phyloP scores from a whole-genome alignment of 768 basidiomycete species.

The Boletus rufocinnamomeus region DNA sequence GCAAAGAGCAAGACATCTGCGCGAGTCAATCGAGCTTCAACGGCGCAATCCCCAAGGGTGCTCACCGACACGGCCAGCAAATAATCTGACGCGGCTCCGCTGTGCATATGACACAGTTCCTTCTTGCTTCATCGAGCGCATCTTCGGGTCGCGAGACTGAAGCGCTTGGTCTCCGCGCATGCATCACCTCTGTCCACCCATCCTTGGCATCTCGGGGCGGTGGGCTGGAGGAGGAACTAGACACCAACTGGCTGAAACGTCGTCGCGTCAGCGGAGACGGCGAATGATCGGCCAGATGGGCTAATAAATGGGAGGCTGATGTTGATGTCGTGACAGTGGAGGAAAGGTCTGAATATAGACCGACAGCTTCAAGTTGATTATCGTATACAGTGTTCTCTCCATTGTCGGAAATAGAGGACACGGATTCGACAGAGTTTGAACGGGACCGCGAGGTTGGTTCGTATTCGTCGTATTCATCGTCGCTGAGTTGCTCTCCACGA shows the following conservation, averaged over 20 bases:
- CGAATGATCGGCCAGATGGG: slow-evolving; percentile 50
- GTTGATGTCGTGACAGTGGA: slow-evolving; percentile 33
- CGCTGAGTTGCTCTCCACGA: slow-evolving; percentile 55
- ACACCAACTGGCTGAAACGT: slow-evolving; percentile 44
- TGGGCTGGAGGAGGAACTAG: slow-evolving; percentile 18
- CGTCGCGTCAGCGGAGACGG: slow-evolving; percentile 51
- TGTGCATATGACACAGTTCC: slow-evolving; percentile 71
- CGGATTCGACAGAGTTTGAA: slow-evolving; percentile 22
- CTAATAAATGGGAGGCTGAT: slow-evolving; percentile 50
- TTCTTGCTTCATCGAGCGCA: slow-evolving; percentile 26
- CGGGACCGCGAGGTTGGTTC: slow-evolving; percentile 25
- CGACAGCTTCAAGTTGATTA: slow-evolving; percentile 43
- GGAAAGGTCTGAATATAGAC: slow-evolving; percentile 58
- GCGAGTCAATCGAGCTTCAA: slow-evolving; percentile 1
- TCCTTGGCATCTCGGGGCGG: slow-evolving; percentile 19
- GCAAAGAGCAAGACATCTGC: slow-evolving; percentile 52
- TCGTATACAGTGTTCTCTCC: slow-evolving; percentile 35
- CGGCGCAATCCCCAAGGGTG: background rate
- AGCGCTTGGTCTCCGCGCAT: slow-evolving; percentile 25
- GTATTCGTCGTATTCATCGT: slow-evolving; percentile 49
- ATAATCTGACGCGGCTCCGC: slow-evolving; percentile 69
- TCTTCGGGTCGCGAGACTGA: slow-evolving; percentile 30
- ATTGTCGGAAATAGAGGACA: slow-evolving; percentile 30
- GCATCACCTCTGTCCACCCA: slow-evolving; percentile 35
- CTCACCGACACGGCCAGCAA: slow-evolving; percentile 84